Base-by-base conservation (phyloP, 2,329 filamentous ascomycete genomes). In the Fusarium sp. region DNA sequence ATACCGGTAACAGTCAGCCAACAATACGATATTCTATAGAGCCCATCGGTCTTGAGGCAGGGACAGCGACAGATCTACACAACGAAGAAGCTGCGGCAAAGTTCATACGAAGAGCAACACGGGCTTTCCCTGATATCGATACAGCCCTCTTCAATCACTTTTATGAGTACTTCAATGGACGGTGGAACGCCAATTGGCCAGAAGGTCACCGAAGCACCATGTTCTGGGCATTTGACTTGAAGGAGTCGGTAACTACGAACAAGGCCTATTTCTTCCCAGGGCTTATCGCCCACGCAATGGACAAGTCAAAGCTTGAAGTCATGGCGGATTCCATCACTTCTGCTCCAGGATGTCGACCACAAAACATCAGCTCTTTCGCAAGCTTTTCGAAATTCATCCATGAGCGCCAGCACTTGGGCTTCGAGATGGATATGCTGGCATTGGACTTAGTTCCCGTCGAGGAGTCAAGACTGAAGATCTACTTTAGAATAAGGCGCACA, bases 401-500 rank as follows among this genome's bases (percentile, higher is more conserved):
- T 3, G 34, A 45, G 7, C 55, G 47, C 3, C 22, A 13, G 15
- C 2, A 47, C 2, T 4, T 63, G 0, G 15, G 30, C 8, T 63
- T 75, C 4, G 68, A 74, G 13, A 62, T 73, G 10, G 72, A 75
- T 14, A 81, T 83, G 67, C 45, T 84, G 26, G 82, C 81, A 1
- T 74, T 84, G 18, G 83, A 84, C 54, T 71, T 79, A 12, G 70
- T 82, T 6, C 52, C 72, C 4, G 64, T 75, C 1, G 39, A 56
- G 1, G 55, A 79, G 6, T 81, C 82, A 3, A 79, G 82, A 7
- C 69, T 84, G 38, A 83, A 84, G 57, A 73, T 84, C 41, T 84
- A 84, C 65, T 75, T 83, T 22, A 75, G 83, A 18, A 72, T 61
- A 17, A 75, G 77, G 18, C 41, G 74, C 4, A 84, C 82, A 0